These are phyloP conservation scores for Penicillium sclerotiorum DNA, from an alignment of 2,329 filamentous ascomycete genomes.

Conservation along the genomic window DNA sequence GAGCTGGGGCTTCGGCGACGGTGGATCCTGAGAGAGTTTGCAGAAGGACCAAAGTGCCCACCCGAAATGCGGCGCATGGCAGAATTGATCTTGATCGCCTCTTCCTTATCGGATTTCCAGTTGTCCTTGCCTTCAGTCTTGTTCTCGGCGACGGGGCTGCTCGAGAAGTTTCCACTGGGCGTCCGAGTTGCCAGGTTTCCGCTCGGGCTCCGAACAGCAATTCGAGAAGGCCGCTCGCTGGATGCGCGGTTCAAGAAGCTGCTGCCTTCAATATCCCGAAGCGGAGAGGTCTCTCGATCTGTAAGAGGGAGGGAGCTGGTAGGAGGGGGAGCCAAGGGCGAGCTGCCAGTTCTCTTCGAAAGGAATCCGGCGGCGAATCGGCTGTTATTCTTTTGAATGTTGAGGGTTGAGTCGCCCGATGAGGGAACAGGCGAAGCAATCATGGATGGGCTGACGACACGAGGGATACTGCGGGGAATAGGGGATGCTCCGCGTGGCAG, in stretches of 20 bases:
- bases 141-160: conserved; percentile 48
- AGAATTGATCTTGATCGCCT: conserved; percentile 57
- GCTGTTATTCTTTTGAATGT: conserved; percentile 66
- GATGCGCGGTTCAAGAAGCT: conserved; percentile 53
- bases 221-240: conserved; percentile 42
- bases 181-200: too few species aligned
- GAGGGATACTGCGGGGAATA: conserved; percentile 48
- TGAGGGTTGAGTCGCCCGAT: conserved; percentile 61
- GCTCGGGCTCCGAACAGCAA: conserved; percentile 43
- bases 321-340: conserved; percentile 62
- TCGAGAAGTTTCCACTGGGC: conserved; percentile 36
- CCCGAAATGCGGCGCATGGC: conserved; percentile 60
- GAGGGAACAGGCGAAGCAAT: conserved; percentile 61
- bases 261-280: conserved; percentile 56
- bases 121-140: conserved; percentile 56
- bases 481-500: conserved; percentile 52
- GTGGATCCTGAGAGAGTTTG: conserved; percentile 48
- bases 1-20: conserved; percentile 60
- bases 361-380: conserved; percentile 90
- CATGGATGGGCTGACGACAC: conserved; percentile 40
- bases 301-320: conserved; percentile 63
- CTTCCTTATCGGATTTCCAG: conserved; percentile 52
- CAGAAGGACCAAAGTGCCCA: conserved; percentile 41
- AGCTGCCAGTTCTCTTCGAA: conserved; percentile 67
- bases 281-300: conserved; percentile 58